Evolutionary conservation across 495 filamentous ascomycete genomes (phyloP), one percentile per base, ranked within the genome.

Genomic region (Penicillium paradoxum): DNA sequence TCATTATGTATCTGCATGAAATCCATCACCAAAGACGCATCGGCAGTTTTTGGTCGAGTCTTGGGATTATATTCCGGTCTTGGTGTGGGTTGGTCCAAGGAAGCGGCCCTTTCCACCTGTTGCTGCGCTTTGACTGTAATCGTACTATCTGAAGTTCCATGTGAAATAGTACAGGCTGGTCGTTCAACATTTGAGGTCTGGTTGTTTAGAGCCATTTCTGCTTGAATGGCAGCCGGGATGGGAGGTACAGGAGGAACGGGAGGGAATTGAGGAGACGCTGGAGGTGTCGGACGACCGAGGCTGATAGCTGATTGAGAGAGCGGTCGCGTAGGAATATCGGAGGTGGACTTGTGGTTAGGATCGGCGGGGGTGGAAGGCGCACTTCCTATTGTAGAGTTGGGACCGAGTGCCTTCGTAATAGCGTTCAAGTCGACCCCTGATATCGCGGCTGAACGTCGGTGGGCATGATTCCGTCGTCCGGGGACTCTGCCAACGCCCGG

Each of bases 401-500:
- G 38, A 49, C 69, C 71, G 17, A 81, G 65, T 3, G 79, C 65
- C 51, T 85, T 85, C 21, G 89, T 71, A 40, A 95, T 87, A 17
- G 83, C 78, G 6, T 83, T 84, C 4, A 95, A 67, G 70, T 96
- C 91, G 53, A 90, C 83, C 54, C 79, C 85, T n/a, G 90, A 93
- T 10, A 95, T 84, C 1, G 91, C 91, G 30, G 82, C 84, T n/a
- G 89, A 95, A 51, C 91, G 82, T 45, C 90, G 82, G 72, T 95
- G 91, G 11, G 84, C 84, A 70, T 96, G 91, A 17, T 88, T 83
- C 59, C 87, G 79, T 50, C 80, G 74, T 25, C 75, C 73, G 38
- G 75, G 78, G 6, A 73, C 75, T 40, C 71, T 60, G 25, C 70
- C 67, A 30, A 74, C 69, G n/a, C 70, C 73, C 32, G 78, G 72